Conservation (phyloP, 805 yeast genomes). For the Ogataea glucozyma region DNA sequence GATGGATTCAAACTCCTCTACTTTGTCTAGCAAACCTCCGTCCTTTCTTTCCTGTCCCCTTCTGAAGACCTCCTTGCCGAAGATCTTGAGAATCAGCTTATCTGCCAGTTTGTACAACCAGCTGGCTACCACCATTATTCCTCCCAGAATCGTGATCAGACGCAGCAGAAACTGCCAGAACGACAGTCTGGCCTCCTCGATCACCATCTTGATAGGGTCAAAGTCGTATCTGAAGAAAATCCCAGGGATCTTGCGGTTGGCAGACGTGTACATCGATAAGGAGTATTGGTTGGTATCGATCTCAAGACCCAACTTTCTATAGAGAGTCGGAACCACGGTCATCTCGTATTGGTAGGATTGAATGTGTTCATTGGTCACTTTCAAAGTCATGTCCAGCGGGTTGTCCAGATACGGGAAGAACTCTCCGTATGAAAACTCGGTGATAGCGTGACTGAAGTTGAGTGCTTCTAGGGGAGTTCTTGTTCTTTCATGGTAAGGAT, state of each 20-base stretch:
- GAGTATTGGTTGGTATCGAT: slow-evolving; percentile 88
- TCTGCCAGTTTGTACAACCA: slow-evolving; percentile 65
- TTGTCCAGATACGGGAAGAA: slow-evolving; percentile 84
- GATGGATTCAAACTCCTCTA: slow-evolving; percentile 31
- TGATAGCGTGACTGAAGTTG: slow-evolving; percentile 81
- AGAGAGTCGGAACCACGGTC: slow-evolving; percentile 82
- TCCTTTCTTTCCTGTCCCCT: slow-evolving; percentile 48
- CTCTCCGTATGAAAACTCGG: slow-evolving; percentile 88
- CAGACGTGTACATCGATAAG: slow-evolving; percentile 45
- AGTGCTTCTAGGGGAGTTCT: slow-evolving; percentile 49
- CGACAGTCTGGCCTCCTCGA: slow-evolving; percentile 71
- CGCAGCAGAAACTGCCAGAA: slow-evolving; percentile 78
- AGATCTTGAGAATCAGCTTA: slow-evolving; percentile 45
- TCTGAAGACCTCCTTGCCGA: slow-evolving; percentile 58
- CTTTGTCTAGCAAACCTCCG: slow-evolving; percentile 33
- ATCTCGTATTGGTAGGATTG: slow-evolving; percentile 65
- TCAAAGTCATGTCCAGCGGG: slow-evolving; percentile 80
- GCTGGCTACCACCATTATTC: slow-evolving; percentile 67
- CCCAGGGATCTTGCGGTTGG: slow-evolving; percentile 58
- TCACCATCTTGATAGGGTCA: slow-evolving; percentile 75
- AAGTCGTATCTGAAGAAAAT: slow-evolving; percentile 82
- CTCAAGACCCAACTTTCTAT: slow-evolving; percentile 65
- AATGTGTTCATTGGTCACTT: slow-evolving; percentile 48
- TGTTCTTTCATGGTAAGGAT: slow-evolving; percentile 56
- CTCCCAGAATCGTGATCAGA: slow-evolving; percentile 80